A percentile compares a stretch with the other conserved stretches of the same genome.
These are phyloP conservation scores for Rhodotorula sphaerocarpa DNA, from an alignment of 768 basidiomycete species.

Conservation along the genomic window DNA sequence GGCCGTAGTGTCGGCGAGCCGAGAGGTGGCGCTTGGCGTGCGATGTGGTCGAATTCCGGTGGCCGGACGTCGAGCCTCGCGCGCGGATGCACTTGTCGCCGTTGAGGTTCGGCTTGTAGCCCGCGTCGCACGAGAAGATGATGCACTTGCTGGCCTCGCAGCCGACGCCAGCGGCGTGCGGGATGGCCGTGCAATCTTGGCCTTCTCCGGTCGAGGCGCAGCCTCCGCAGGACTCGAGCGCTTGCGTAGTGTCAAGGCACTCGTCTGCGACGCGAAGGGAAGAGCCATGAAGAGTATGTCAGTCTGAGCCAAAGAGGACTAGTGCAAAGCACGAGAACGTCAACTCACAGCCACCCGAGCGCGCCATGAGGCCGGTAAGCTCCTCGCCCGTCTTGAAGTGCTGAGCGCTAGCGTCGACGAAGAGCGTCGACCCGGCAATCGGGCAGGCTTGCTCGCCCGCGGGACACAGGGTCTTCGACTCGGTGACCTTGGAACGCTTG, in stretches of 20 bases:
- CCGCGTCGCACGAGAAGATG: conserved; percentile 43
- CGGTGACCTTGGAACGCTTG: conserved; percentile 8
- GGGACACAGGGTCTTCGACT: conserved; percentile 22
- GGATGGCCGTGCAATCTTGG: conserved; percentile 62
- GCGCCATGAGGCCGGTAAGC: not conserved
- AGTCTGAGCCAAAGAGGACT: not conserved
- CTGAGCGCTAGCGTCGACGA: conserved; percentile 1
- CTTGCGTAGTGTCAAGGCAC: conserved; percentile 53
- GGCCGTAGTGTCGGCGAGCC: conserved; percentile 1
- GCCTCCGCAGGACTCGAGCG: conserved; percentile 68
- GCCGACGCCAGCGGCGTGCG: conserved; percentile 45
- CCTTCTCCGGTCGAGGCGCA: conserved; percentile 58
- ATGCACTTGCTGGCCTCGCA: conserved; percentile 45
- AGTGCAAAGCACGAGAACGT: not conserved
- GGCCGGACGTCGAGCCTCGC: not conserved
- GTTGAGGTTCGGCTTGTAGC: conserved; percentile 15
- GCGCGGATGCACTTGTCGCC: conserved; percentile 17
- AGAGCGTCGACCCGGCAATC: conserved; percentile 14
- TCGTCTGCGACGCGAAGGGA: conserved; percentile 13
- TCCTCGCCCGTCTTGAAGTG: conserved; percentile 8
- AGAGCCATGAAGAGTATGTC: not conserved
- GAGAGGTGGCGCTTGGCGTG: conserved; percentile 15
- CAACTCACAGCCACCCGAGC: conserved; percentile 17
- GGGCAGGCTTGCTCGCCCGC: conserved; percentile 24
- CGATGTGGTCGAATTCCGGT: not conserved